Evolutionary conservation across 352 stramenopile species (phyloP), one percentile per base, ranked within the genome.

Genomic region (Halophytophthora batemanensis): DNA sequence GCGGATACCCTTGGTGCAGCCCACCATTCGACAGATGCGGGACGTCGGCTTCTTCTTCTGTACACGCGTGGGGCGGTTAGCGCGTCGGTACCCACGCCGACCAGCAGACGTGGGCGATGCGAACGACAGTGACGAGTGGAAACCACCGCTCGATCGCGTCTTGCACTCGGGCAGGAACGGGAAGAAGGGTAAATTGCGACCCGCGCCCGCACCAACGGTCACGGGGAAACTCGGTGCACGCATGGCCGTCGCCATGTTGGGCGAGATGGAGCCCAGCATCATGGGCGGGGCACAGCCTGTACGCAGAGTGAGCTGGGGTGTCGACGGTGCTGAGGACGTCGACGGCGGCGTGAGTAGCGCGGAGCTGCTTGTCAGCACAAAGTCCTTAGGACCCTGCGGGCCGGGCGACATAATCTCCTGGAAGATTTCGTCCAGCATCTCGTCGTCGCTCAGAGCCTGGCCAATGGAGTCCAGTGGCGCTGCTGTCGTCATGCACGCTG

Each of bases 1-100:
- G 22, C 81, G 81, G 47, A 92, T 90, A 17, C 81, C 79, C 61
- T 92, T 91, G n/a, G 66, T 83, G 59, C 83, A 94, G 2, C 73
- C 77, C 7, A 65, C 45, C 56, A 91, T 75, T 38, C 82, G 83
- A 64, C 83, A 94, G 45, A 91, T 86, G 22, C 83, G 80, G 5
- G 80, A 78, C 13, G 74, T 70, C n/a, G 73, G 65, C 28, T 71
- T 82, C 40, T 76, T 80, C 62, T 85, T 87, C 57, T 65, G 48
- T 18, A 71, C 33, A 25, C 61, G 56, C 4, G 42, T 43, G 0
- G 56, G 43, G 13, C 63, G 49, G 38, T 48, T 59, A 3, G 51
- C 56, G 28, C 57, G 61, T 35, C 65, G 49, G 35, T 61, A 60
- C 17, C 8, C 28, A 22, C 56, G 61, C 34, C 56, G 60, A 46